phyloP scores from a whole-genome alignment of 2,329 filamentous ascomycete species.

The Fonsecaea nubica region DNA sequence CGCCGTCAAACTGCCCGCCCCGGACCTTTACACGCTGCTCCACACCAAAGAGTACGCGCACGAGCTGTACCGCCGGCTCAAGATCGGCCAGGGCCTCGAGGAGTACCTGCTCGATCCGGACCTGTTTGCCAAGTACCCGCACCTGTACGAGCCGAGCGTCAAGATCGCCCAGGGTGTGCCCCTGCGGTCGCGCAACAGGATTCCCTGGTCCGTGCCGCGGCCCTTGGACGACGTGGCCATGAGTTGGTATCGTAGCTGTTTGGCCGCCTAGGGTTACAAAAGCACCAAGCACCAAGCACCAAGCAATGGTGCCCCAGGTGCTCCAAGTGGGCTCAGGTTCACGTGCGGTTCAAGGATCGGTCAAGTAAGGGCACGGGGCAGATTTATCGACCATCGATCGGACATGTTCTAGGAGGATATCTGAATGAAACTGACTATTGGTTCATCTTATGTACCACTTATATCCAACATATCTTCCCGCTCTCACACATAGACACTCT shows the following conservation, averaged over 20 bases:
- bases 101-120: constrained; percentile 12
- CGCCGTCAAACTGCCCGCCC: constrained; percentile 22
- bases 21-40: constrained; percentile 24
- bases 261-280: constrained; percentile 1
- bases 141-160: constrained; percentile 25
- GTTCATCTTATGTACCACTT: too few species aligned
- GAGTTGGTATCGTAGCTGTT: constrained; percentile 20
- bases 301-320: too few species aligned
- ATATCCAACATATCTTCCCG: too few species aligned
- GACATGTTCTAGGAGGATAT: too few species aligned
- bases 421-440: too few species aligned
- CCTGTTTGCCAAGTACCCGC: constrained; percentile 28
- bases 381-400: too few species aligned
- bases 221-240: constrained; percentile 25
- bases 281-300: too few species aligned
- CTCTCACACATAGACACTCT: too few species aligned
- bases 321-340: not conserved
- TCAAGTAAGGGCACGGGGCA: too few species aligned
- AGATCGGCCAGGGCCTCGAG: constrained; percentile 16
- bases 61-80: constrained; percentile 21
- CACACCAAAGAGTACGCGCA: constrained; percentile 22
- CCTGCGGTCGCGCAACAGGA: constrained; percentile 22
- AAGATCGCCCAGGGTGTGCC: constrained; percentile 21
- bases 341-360: too few species aligned
- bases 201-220: constrained; percentile 13